Percentiles rank a stretch among this genome's conserved stretches.
These are phyloP conservation scores for Chlamydomonas reinhardtii DNA, from an alignment of 163 green algal genomes.

Conservation along the genomic window DNA sequence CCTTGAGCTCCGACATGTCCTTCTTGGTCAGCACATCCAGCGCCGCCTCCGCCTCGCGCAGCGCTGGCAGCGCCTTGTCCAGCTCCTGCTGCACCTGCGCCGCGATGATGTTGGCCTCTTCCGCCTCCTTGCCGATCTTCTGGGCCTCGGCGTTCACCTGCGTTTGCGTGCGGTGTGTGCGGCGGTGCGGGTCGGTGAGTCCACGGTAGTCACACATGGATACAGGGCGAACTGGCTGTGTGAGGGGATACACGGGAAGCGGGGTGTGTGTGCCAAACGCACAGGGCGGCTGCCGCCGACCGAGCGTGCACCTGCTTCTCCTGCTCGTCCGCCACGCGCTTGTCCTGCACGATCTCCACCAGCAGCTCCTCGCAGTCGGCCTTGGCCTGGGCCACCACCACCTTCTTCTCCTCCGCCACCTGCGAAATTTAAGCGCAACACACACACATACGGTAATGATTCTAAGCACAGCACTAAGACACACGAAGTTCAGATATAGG, in stretches of 20 bases:
- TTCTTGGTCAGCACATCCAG: constrained; percentile 94
- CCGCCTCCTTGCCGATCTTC: constrained; percentile 89
- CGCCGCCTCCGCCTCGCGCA: constrained; percentile 84
- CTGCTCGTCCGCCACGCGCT: constrained; percentile 90
- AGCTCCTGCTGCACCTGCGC: constrained; percentile 84
- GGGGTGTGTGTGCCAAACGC: too few relatives aligned
- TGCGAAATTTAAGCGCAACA: too few relatives aligned
- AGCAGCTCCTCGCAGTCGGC: constrained; percentile 90
- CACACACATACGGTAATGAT: too few relatives aligned
- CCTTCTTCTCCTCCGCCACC: constrained; percentile 84
- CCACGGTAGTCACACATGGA: too few relatives aligned
- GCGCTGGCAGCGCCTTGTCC: constrained; percentile 90
- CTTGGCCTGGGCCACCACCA: constrained; percentile 88
- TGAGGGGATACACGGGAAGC: too few relatives aligned
- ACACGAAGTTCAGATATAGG: too few relatives aligned
- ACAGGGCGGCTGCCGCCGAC: too few relatives aligned
- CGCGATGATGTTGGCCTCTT: constrained; percentile 88
- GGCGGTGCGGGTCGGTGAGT: too few relatives aligned
- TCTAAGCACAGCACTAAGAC: too few relatives aligned
- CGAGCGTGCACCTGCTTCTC: constrained; percentile 78
- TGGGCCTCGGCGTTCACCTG: constrained; percentile 87
- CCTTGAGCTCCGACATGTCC: constrained; percentile 92
- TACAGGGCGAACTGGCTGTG: too few relatives aligned
- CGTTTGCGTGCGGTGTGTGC: too few relatives aligned
- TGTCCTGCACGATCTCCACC: constrained; percentile 92